Base-by-base conservation (phyloP, 306 rosid genomes). In the Nissolia schottii region DNA sequence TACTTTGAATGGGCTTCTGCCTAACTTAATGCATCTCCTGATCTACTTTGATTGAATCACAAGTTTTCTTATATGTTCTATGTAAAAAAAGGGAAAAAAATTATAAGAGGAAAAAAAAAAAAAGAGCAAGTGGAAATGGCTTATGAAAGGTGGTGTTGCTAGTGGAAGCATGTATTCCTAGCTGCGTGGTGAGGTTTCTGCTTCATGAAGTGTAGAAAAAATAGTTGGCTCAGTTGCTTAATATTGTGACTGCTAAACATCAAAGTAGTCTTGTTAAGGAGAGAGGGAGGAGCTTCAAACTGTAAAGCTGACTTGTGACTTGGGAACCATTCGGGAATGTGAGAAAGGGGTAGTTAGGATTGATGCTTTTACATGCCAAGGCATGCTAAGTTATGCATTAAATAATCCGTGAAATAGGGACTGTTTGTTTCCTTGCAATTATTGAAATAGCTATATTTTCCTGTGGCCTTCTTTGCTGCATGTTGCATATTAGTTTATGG, bases 1-100 rank as follows among this genome's bases (percentile, higher is more conserved):
- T 94, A 86, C 92, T 94, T 91, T 31, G 90, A 91, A 81, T 94
- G 99, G 99, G 84, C 83, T 13, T 76, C 97, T 49, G 9, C 87
- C 67, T 89, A 84, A 88, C 29, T 29, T 28, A 77, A 77, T 61
- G 83, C 74, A 61, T 67, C 70, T 67, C 76, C 46, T 57, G 72
- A 66, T 86, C 81, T 38, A 66, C 40, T 74, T 9, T 65, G 81
- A 70, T 78, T 73, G 18, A 68, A 73, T 76, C 75, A 25, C 50
- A 71, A 62, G 89, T 77, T 57, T 79, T 55, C 79, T 75, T 63
- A 53, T 66, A 58, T 78, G 65, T 76, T 77, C 40, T 79, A 77
- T 84, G 82, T 78, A 71, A 70, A 79, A 83, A 54, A 32, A 11
- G 3, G 10, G 3, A 27, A 5, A 6, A 38, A 43, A 34, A 49